Evolutionary conservation across 2,329 filamentous ascomycete species (phyloP).

Genomic region (Cladophialophora psammophila): DNA sequence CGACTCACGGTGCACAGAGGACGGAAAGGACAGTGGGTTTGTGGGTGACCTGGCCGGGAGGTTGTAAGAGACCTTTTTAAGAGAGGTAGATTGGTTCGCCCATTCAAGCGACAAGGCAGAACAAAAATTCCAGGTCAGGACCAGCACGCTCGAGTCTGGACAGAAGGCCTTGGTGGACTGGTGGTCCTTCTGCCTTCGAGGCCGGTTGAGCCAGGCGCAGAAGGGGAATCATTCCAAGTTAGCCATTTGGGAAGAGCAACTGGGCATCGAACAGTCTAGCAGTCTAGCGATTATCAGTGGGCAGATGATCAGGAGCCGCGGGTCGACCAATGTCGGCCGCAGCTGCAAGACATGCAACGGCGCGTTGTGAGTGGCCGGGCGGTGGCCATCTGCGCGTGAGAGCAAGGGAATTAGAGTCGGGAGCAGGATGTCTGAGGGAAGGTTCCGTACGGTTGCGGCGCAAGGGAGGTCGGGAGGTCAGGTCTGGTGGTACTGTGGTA

Average conservation of each 20-base stretch:
- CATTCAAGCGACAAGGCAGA: constrained; percentile 26
- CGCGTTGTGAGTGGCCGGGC: constrained; percentile 37
- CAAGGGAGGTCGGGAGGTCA: constrained; percentile 3
- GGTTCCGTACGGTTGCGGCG: constrained; percentile 28
- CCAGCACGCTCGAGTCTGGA: constrained; percentile 3
- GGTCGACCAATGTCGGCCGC: constrained; percentile 36
- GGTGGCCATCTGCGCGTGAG: constrained; percentile 30
- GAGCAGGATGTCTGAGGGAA: constrained; percentile 27
- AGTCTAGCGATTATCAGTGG: constrained; percentile 23
- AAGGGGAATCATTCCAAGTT: constrained; percentile 30
- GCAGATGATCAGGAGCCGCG: constrained; percentile 39
- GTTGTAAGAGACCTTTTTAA: constrained; percentile 21
- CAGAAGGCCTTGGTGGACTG: constrained; percentile 19
- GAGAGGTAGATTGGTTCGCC: constrained; percentile 28
- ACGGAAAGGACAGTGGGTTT: constrained; percentile 26
- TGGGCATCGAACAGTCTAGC: constrained; percentile 29
- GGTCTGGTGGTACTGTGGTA: not conserved
- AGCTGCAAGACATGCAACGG: constrained; percentile 38
- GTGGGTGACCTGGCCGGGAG: constrained; percentile 15
- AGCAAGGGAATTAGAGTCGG: constrained; percentile 23
- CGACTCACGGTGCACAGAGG: constrained; percentile 11
- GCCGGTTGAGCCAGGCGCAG: constrained; percentile 29
- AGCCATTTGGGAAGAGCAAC: constrained; percentile 34
- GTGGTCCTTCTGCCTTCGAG: constrained; percentile 29
- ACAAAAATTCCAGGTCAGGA: constrained; percentile 28